Base-by-base conservation (phyloP, 129 eudicot species). In the Pittosporum tobira region DNA sequence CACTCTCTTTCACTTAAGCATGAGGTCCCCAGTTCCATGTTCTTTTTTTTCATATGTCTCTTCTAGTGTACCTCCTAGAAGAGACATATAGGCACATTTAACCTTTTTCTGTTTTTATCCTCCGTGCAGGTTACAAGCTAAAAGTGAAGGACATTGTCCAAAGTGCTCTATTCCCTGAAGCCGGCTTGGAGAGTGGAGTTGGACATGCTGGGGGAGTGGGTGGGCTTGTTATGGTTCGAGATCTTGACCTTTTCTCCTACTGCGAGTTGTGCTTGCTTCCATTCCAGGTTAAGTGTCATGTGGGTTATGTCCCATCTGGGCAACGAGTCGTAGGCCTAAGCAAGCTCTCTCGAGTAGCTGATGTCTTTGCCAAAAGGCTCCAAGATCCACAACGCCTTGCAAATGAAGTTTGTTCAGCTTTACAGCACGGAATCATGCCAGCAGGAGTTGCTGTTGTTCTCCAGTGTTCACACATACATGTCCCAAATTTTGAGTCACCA, bases 261-360 rank as follows among this genome's bases (percentile, higher is more conserved):
- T 88, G 96, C 6, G 96, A 88, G 76, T 81, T 88, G 42, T 88
- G 96, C 75, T 75, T 88, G 67, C 84, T 88, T 28, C 96, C 96
- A 0, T 88, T 88, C 81, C 90, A 81, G 71, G 85, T 88, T 31
- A 88, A 81, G 61, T 84, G 96, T 54, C 90, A 84, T 42, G 73
- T 88, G 2, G 94, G 94, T 37, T 88, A 88, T 57, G 77, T 88
- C 57, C 96, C 96, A 18, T 79, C 94, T 19, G 85, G 94, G 31
- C 85, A 77, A 42, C 79, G 91, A 14, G 94, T 88, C 38, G 85
- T 88, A 2, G 96, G 96, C 65, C 83, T 84, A 31, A 88, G 96
- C 79, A 88, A 88, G 59, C 90, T 88, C 47, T 84, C 94, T 11
- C 81, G 94, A 40, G 94, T 84, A 1, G 87, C 96, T 43, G 94